Evolutionary conservation across 805 yeast species (phyloP).

Genomic region (Yamadazyma sp.): DNA sequence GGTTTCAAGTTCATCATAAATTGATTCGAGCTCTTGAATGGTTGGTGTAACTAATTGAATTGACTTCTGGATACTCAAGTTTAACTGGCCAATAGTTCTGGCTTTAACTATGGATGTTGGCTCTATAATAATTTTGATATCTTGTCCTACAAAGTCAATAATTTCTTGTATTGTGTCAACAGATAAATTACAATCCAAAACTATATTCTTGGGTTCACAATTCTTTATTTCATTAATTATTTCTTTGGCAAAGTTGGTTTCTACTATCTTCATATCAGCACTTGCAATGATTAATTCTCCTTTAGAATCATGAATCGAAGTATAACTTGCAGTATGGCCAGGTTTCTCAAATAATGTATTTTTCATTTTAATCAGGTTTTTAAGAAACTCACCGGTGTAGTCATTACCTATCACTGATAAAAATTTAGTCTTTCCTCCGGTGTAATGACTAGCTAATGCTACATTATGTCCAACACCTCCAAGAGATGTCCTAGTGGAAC

Average conservation of each 20-base stretch:
- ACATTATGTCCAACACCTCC: constrained; percentile 90
- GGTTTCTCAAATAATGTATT: constrained; percentile 23
- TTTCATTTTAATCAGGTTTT: constrained; percentile 37
- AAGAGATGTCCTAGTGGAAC: constrained; percentile 49
- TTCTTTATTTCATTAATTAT: constrained; percentile 38
- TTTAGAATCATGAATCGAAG: constrained; percentile 56
- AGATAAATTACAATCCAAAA: constrained; percentile 70
- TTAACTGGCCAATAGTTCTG: constrained; percentile 37
- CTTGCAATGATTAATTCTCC: constrained; percentile 75
- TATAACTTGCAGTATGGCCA: constrained; percentile 69
- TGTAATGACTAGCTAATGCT: constrained; percentile 55
- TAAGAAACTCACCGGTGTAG: constrained; percentile 43
- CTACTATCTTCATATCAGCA: constrained; percentile 79
- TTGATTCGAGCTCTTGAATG: constrained; percentile 51
- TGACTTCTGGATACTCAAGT: constrained; percentile 35
- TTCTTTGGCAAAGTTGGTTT: constrained; percentile 40
- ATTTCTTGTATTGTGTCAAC: constrained; percentile 37
- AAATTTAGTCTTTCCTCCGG: constrained; percentile 31
- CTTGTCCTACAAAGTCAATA: constrained; percentile 14
- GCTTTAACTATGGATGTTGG: constrained; percentile 78
- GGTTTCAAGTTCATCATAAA: constrained; percentile 48
- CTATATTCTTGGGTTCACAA: constrained; percentile 46
- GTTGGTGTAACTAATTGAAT: constrained; percentile 67
- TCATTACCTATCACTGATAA: constrained; percentile 66
- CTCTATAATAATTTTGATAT: constrained; percentile 51